These are phyloP conservation scores for Colletotrichum theobromicola DNA, from an alignment of 2,329 filamentous ascomycete genomes.

Conservation along the genomic window DNA sequence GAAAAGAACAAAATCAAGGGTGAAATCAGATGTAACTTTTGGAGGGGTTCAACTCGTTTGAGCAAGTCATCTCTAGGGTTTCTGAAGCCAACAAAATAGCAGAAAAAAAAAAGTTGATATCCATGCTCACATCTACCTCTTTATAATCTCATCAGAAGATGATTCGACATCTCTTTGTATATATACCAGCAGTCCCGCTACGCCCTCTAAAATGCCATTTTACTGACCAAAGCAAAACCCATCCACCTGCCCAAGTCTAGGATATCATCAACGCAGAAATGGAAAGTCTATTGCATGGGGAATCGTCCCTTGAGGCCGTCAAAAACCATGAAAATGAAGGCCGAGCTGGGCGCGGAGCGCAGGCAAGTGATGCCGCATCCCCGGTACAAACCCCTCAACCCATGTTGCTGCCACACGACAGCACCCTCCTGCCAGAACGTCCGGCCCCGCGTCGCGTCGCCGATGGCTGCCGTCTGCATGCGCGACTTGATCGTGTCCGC, in stretches of 20 bases:
- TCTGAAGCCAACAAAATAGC: background rate
- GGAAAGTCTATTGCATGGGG: conserved; percentile 44
- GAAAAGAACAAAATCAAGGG: background rate
- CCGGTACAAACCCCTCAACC: conserved; percentile 84
- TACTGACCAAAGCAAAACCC: background rate
- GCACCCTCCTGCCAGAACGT: conserved; percentile 77
- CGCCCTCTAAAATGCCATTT: conserved; percentile 10
- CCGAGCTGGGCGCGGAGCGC: conserved; percentile 91
- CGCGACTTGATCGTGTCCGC: conserved; percentile 97
- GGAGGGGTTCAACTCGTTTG: background rate
- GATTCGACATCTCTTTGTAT: background rate
- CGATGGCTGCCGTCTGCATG: conserved; percentile 87
- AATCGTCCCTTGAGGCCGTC: conserved; percentile 81
- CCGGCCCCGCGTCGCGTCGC: conserved; percentile 56
- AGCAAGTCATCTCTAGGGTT: background rate
- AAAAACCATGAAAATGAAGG: conserved; percentile 96
- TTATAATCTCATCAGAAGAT: background rate
- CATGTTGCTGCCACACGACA: conserved; percentile 81
- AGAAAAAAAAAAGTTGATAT: background rate
- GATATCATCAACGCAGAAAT: conserved; percentile 17
- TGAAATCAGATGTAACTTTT: background rate
- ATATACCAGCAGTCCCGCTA: background rate
- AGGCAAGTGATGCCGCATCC: conserved; percentile 94
- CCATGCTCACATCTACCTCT: background rate
- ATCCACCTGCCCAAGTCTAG: conserved; percentile 12